Evolutionary conservation across 1,284 basidiomycete genomes (phyloP).

Genomic region (Pseudozyma hubeiensis): DNA sequence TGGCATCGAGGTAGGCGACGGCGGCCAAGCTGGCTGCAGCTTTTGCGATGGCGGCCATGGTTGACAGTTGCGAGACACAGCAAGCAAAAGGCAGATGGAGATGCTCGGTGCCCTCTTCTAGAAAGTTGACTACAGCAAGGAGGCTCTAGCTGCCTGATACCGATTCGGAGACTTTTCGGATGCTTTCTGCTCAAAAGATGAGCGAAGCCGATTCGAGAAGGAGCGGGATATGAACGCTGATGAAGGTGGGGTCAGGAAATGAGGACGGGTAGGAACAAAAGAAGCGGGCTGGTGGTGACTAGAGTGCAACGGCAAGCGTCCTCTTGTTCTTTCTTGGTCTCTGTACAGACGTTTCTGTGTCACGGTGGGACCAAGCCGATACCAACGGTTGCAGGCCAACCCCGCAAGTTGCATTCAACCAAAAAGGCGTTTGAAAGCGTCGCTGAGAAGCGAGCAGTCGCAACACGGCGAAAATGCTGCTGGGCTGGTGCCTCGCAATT

Average conservation of each 20-base stretch:
- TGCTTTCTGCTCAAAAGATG: no score
- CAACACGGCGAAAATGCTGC: no score
- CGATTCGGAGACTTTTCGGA: neutral
- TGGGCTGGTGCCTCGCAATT: no score
- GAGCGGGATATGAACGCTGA: neutral
- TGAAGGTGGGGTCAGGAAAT: neutral
- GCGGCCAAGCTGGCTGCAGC: conserved; percentile 58
- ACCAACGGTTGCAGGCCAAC: no score
- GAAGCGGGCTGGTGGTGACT: neutral
- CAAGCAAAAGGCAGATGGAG: neutral
- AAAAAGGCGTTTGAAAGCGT: conserved; percentile 1
- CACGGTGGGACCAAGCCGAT: no score
- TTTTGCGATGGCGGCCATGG: conserved; percentile 51
- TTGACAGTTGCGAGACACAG: neutral
- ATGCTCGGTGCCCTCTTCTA: neutral
- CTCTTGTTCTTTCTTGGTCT: no score
- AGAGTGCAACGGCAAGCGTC: no score
- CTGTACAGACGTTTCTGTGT: no score
- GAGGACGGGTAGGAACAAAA: neutral
- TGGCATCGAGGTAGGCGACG: conserved; percentile 63
- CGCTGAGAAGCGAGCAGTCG: neutral
- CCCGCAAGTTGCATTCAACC: neutral
- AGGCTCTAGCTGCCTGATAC: neutral
- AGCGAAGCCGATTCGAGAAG: no score
- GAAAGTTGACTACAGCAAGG: no score